These are phyloP conservation scores for Gossypium bickii DNA, from an alignment of 345 rosid genomes.

Conservation along the genomic window DNA sequence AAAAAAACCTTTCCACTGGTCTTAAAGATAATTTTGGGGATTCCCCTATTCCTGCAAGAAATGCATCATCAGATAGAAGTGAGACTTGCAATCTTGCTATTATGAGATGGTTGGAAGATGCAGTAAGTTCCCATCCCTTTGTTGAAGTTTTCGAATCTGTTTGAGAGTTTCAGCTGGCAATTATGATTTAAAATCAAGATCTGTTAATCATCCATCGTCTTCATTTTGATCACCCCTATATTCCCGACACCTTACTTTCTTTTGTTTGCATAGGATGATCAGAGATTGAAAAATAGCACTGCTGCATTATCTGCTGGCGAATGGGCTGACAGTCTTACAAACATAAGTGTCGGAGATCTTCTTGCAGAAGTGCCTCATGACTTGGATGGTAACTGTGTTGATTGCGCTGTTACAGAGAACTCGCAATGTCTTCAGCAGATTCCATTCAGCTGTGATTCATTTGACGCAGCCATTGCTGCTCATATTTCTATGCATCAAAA, in stretches of 20 bases:
- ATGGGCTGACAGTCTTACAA: conserved; percentile 97
- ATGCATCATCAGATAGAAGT: conserved; percentile 28
- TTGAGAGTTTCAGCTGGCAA: background rate
- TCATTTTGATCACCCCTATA: background rate
- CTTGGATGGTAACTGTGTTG: conserved; percentile 34
- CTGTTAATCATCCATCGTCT: background rate
- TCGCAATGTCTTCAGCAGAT: conserved; percentile 54
- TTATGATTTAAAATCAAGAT: background rate
- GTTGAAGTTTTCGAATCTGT: conserved; percentile 7
- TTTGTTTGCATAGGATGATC: conserved; percentile 36
- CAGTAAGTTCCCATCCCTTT: conserved; percentile 26
- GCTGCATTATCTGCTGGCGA: conserved; percentile 67
- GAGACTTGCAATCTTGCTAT: conserved; percentile 25
- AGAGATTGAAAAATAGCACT: conserved; percentile 31
- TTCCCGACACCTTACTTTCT: conserved; percentile 15
- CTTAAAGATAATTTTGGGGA: conserved; percentile 22
- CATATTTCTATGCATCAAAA: conserved; percentile 77
- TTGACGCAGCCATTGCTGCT: conserved; percentile 98
- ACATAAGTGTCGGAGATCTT: conserved; percentile 86
- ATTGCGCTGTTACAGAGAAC: conserved; percentile 34
- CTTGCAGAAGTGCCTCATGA: conserved; percentile 65
- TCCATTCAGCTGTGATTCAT: conserved; percentile 89
- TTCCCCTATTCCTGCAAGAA: conserved; percentile 28
- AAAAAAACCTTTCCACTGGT: conserved; percentile 15
- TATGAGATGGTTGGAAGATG: conserved; percentile 34